Base-by-base conservation (phyloP, 139 green algal genomes). In the Coelastrella sp. region DNA sequence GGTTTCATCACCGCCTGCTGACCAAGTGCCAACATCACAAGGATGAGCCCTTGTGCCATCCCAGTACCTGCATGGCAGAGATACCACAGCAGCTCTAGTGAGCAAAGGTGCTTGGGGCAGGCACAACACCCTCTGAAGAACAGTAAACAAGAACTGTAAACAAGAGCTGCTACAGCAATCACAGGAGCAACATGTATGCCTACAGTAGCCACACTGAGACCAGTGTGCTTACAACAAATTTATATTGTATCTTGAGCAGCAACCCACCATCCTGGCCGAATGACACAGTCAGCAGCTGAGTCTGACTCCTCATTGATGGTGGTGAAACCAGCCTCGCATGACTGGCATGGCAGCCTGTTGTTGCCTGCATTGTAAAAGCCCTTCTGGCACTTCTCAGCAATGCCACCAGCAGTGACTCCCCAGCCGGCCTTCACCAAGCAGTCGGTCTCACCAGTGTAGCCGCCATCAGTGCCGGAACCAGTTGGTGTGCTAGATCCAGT, bases 11-110 rank as follows among this genome's bases (percentile, higher is more conserved):
- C 71, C 71, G 2, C 71, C 71, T 27, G 15, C 17, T 27, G 71
- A 79, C 41, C 43, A 79, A 43, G 5, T 64, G 71, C 71, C 71
- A 41, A 62, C 57, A 43, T 79, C 71, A 43, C 71, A 79, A 3
- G 71, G 71, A 7, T n/a, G 25, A n/a, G 43, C 41, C 38, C 41
- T 79, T 41, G 45, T 57, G 11, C 45, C 45, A 13, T 57, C 45
- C n/a, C n/a, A n/a, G n/a, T n/a, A n/a, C n/a, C n/a, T n/a, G n/a
- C n/a, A n/a, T n/a, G n/a, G n/a, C n/a, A n/a, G n/a, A n/a, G n/a
- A n/a, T n/a, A n/a, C n/a, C n/a, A n/a, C n/a, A n/a, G n/a, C n/a
- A n/a, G n/a, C n/a, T n/a, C n/a, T n/a, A n/a, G n/a, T n/a, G n/a
- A n/a, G n/a, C n/a, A n/a, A n/a, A n/a, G n/a, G n/a, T n/a, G n/a